Base-by-base conservation (phyloP, 108 stramenopile genomes). In the Stephanodiscus minutulus region DNA sequence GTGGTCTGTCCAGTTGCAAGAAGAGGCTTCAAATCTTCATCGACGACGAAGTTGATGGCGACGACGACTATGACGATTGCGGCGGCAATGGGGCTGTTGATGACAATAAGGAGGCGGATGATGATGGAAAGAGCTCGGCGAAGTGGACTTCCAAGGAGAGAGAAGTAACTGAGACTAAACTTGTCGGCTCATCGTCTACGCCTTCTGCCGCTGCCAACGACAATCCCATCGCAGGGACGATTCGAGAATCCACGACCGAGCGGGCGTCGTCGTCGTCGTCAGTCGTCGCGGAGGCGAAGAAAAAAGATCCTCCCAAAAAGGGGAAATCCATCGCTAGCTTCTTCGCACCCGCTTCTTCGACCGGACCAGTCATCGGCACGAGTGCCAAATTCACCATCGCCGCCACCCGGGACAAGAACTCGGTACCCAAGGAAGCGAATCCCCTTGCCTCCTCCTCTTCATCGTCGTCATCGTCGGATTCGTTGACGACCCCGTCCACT, bases 1-100 rank as follows among this genome's bases (percentile, higher is more conserved):
- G 28, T 17, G 15, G 17, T 52, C 12, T 53, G 13, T 24, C 59
- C 6, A 21, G 54, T 17, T 60, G 49, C 22, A 63, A 68, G 36
- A 76, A 68, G 43, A 76, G 37, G 54, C 58, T 68, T 22, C 61
- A 50, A 15, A 43, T 76, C 10, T 49, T 29, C 13, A 49, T 61
- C 1, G 74, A 68, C 1, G 67, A 76, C n/a, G 57, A 61, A 21
- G 64, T 50, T 5, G 46, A 25, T 27, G 63, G 48, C 12, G 46
- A 64, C 17, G 52, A 50, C 15, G 49, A 50, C 31, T 11, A 49
- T 1, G 29, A 53, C 22, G 43, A 44, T 12, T 10, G 12, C 6
- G 55, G 20, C 15, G 65, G 21, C 22, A 52, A 66, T 29, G n/a
- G 37, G 49, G n/a, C n/a, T 20, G 24, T 13, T 49, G 15, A 49